Base-by-base conservation (phyloP, 306 rosid genomes). In the Mucuna pruriens region DNA sequence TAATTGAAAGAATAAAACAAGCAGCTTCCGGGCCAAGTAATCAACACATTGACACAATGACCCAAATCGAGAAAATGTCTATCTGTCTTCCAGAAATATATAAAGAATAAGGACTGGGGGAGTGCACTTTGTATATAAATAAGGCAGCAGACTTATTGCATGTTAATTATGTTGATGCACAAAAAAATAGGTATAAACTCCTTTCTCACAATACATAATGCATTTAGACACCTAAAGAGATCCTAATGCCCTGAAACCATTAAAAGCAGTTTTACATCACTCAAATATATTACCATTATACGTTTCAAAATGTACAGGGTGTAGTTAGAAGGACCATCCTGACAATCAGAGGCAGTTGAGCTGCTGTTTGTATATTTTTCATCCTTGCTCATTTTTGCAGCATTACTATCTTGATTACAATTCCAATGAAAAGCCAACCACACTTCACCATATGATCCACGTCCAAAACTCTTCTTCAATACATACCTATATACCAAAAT, bases 371-470 rank as follows among this genome's bases (percentile, higher is more conserved):
- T 54, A 36, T 80, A 82, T 34, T 71, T 73, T 86, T 65, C 81
- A 76, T 82, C 86, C 81, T 64, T 81, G 78, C 83, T 84, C 81
- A 78, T 73, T 40, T 83, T 72, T 46, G 87, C 78, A 70, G 80
- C 66, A 67, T 85, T 87, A 67, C 77, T 86, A 70, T 55, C 91
- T 82, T 90, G 86, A 80, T 83, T 66, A 85, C 97, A 93, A 70
- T 93, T 89, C 97, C 97, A 90, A 71, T 88, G 92, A 85, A 91
- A 90, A 85, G 99, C 97, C 89, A 95, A 74, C 99, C 99, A 95
- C 67, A 95, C 99, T 88, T 95, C 99, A 22, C 99, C 99, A 88
- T 89, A 95, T 17, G 99, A 93, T 85, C 99, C 97, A 77, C 94
- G 97, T 69, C 94, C 99, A 84, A 93, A 93, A 83, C 92, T 91